Evolutionary conservation across 2,329 filamentous ascomycete genomes (phyloP), one percentile per base, ranked within the genome.

Genomic region (Claviceps pazoutovae): DNA sequence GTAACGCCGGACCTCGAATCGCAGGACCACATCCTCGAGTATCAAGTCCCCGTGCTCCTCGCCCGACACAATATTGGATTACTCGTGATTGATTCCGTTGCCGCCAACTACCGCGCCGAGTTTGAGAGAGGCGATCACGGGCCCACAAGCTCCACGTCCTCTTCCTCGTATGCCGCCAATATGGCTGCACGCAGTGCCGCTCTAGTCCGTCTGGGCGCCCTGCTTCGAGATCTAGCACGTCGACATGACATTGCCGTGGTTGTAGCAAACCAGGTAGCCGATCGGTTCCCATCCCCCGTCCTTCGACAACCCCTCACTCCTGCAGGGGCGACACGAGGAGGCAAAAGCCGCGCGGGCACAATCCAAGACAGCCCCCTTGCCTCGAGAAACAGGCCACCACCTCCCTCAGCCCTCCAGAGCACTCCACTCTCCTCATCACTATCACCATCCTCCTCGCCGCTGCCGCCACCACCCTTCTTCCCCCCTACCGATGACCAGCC

Each of bases 61-160:
- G 72, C 78, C 57, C 80, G 86, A 46, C 82, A 88, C 65, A 76
- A 83, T 55, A 74, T 95, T 50, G 88, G 91, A 2, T 76, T 98
- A 1, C 70, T 98, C 1, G 77, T 97, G 14, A 71, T 98, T 36
- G 93, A 98, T 70, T 95, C 87, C 5, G 84, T 98, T 30, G 90
- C 93, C 0, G 89, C 93, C 54, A 98, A 98, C 68, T 98, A 93
- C 67, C 84, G 93, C 56, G 90, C 88, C 48, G 91, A 97, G 66
- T 93, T 89, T 60, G 85, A 89, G 58, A 76, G 80, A 52, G 68
- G 70, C 30, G 30, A 11, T 9, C 9, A 34, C 56, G 69, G 70
- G 50, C 49, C 52, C 51, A 49, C 52, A 17, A 13, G n/a, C 41
- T 43, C 41, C 6, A 5, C 43, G 14, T 17, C 43, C 19, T 11